Evolutionary conservation across 495 filamentous ascomycete genomes (phyloP).

Genomic region (Penicillium maclennaniae): DNA sequence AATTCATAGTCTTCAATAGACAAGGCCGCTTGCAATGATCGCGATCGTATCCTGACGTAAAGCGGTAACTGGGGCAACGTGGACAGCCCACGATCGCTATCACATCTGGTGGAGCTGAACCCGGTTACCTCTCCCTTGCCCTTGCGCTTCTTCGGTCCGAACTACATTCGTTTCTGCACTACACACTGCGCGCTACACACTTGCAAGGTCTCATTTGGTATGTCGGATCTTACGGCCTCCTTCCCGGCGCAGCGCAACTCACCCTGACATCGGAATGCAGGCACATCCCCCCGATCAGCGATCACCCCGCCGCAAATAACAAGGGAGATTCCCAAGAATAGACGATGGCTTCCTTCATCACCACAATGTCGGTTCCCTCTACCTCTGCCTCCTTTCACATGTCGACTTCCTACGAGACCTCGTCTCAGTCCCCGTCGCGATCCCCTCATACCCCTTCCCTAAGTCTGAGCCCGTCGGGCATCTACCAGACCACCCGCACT

Average conservation of each 20-base stretch:
- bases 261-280: slow-evolving; percentile 25
- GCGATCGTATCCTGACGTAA: background rate
- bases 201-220: background rate
- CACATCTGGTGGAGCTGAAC: slow-evolving; percentile 11
- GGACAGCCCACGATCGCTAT: slow-evolving; percentile 2
- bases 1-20: background rate
- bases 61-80: slow-evolving; percentile 24
- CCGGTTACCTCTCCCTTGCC: slow-evolving; percentile 16
- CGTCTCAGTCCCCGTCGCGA: slow-evolving; percentile 15
- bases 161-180: slow-evolving; percentile 1
- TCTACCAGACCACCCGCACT: slow-evolving; percentile 32
- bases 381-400: slow-evolving; percentile 31
- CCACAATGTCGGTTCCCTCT: slow-evolving; percentile 62
- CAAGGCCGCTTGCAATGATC: background rate
- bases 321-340: slow-evolving; percentile 14
- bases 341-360: slow-evolving; percentile 66
- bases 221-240: background rate
- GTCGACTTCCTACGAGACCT: slow-evolving; percentile 30
- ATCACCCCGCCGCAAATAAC: slow-evolving; percentile 14
- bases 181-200: background rate
- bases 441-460: slow-evolving; percentile 11
- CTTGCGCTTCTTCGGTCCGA: slow-evolving; percentile 11
- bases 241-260: background rate
- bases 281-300: slow-evolving; percentile 23
- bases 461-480: slow-evolving; percentile 23